Base-by-base conservation (phyloP, 108 stramenopile genomes). In the Cyclostephanos invisitatus region DNA sequence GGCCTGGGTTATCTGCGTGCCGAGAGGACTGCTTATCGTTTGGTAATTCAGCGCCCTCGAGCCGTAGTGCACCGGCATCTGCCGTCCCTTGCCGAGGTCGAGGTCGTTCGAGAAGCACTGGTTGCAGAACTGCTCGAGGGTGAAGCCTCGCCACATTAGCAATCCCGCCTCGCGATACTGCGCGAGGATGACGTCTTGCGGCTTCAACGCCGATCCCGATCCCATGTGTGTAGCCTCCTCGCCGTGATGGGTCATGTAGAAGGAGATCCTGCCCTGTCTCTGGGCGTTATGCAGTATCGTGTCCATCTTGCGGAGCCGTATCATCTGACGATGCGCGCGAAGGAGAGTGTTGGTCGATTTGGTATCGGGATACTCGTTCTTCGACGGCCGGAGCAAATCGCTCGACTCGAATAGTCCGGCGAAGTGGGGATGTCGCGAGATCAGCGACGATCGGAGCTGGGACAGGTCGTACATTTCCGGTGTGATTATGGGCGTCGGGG, bases 31-130 rank as follows among this genome's bases (percentile, higher is more conserved):
- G 11, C 90, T 93, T 2, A 99, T 94, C 12, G 98, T 99, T 53
- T 98, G 97, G 65, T 91, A 98, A 77, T 98, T 94, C 42, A 97
- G 83, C 10, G 93, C 94, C 47, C 83, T 71, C 9, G 83, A 85
- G 40, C 99, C 99, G 68, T 99, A 99, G 85, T 99, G 99, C 22
- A 99, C 85, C 11, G 99, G 99, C 99, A 99, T 99, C 81, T 98
- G 97, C 22, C 98, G 68, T 62, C 97, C 99, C 77, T 96, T 97
- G 46, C 97, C 98, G 25, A 92, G 72, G 71, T 98, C 97, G 27
- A 72, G 66, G 32, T 73, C 71, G 77, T 98, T 99, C 66, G 89
- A 83, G 71, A 97, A 97, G 81, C 97, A 98, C 75, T 99, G 99
- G 74, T 98, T 95, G 11, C 96, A 91, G 60, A 98, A 97, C 67